Evolutionary conservation across 805 yeast species (phyloP).

Genomic region (Starmerella apis): DNA sequence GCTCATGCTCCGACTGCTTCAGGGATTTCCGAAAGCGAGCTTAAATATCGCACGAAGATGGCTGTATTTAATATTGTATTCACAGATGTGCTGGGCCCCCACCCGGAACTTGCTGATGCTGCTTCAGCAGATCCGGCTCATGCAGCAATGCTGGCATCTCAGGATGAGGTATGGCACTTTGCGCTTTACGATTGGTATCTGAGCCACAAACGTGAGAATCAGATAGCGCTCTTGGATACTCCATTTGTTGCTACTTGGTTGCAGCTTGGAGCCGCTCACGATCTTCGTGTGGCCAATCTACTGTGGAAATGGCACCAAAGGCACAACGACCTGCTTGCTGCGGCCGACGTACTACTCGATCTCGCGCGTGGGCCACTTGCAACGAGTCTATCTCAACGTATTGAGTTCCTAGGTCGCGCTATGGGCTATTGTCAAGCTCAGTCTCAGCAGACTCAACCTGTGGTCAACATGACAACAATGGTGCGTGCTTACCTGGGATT

Average conservation of each 20-base stretch:
- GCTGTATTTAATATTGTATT: constrained; percentile 65
- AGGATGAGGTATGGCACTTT: constrained; percentile 82
- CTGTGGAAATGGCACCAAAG: constrained; percentile 85
- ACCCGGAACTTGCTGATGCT: constrained; percentile 42
- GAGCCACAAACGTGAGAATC: constrained; percentile 61
- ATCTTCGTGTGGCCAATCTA: constrained; percentile 65
- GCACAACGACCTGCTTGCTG: constrained; percentile 63
- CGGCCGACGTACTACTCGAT: constrained; percentile 70
- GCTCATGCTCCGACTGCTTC: not conserved
- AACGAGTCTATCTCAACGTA: constrained; percentile 58
- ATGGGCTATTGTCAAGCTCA: constrained; percentile 84
- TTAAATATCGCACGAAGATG: constrained; percentile 43
- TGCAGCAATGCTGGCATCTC: constrained; percentile 56
- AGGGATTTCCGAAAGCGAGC: constrained; percentile 26
- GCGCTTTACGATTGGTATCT: constrained; percentile 90
- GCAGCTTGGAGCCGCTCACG: constrained; percentile 39
- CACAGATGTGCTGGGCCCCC: constrained; percentile 49
- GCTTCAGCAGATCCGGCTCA: constrained; percentile 55
- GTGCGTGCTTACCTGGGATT: constrained; percentile 77
- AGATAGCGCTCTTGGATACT: constrained; percentile 68
- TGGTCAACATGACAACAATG: constrained; percentile 55
- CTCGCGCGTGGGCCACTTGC: constrained; percentile 64
- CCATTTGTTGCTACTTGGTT: constrained; percentile 70
- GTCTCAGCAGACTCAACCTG: constrained; percentile 62
- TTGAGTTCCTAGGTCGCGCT: constrained; percentile 83